Evolutionary conservation across 768 basidiomycete species (phyloP), one percentile per base, ranked within the genome.

Genomic region (Tylopilus subfusipes): DNA sequence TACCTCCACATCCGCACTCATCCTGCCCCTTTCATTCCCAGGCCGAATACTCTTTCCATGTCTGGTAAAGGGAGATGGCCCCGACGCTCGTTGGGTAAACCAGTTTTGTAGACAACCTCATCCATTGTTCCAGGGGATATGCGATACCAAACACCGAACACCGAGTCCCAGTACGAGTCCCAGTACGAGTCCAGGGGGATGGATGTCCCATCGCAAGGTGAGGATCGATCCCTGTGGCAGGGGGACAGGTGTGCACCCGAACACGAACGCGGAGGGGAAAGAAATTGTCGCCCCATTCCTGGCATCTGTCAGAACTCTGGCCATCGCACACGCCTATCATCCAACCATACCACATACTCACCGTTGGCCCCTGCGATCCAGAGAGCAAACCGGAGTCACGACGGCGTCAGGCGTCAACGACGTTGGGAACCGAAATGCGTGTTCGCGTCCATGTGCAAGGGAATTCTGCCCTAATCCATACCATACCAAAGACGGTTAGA

Each of bases 401-500:
- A 42, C 21, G 12, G 6, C 27, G 31, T 30, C 19, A 39, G n/a
- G 27, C 5, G 19, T 33, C 29, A 25, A 36, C 24, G 16, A 16
- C 5, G 21, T 21, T 52, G 55, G 45, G 49, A 52, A 43, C 53
- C 27, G 31, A 42, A 39, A 34, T 14, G 25, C 19, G 11, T 38
- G 43, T 33, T 19, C 27, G 3, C 13, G 18, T 49, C 58, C 51
- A 43, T n/a, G n/a, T n/a, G 52, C 56, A 51, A 54, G 56, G 52
- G 1, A 62, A 59, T 47, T 50, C 21, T 48, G 48, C 44, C 24
- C 7, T 43, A 19, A 42, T 27, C 19, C 48, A 48, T 30, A 16
- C 48, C 22, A 61, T 55, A 27, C 62, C 62, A 64, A 64, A 64
- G 45, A 18, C 12, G 61, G 54, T n/a, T 31, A 53, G 38, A 40